A percentile compares a stretch with the other conserved stretches of the same genome.
Conservation (phyloP, 176 grass and related monocot genomes). For the Pontederia crassipes region DNA sequence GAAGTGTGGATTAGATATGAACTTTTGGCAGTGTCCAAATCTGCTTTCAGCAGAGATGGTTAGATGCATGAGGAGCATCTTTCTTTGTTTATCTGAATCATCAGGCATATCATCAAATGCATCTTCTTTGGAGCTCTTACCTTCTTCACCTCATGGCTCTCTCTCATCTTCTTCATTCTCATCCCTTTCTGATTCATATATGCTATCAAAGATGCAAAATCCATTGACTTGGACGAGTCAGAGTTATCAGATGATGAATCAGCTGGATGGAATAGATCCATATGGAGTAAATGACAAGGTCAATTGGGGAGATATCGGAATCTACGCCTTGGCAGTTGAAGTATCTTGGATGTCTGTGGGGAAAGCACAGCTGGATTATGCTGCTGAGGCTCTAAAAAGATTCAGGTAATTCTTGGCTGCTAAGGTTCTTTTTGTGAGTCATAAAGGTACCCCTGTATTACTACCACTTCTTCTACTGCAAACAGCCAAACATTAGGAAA, state of each 20-base stretch:
- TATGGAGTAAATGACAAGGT: conserved; percentile 80
- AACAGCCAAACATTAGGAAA: not conserved
- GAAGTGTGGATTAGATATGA: conserved; percentile 43
- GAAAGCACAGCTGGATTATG: conserved; percentile 94
- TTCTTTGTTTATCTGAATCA: conserved; percentile 82
- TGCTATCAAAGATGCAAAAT: conserved; percentile 44
- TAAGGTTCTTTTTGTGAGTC: not conserved
- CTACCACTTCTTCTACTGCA: not conserved
- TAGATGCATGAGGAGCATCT: conserved; percentile 98
- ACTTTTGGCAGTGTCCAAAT: conserved; percentile 70
- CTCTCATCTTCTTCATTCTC: conserved; percentile 49
- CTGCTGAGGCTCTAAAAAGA: conserved; percentile 80
- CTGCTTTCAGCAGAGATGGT: conserved; percentile 97
- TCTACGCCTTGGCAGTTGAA: conserved; percentile 48
- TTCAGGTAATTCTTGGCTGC: conserved; percentile 54
- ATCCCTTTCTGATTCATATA: conserved; percentile 66
- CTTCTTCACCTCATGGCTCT: conserved; percentile 62
- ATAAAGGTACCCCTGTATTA: not conserved
- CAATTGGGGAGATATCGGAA: conserved; percentile 64
- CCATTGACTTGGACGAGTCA: conserved; percentile 45
- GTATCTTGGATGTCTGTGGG: conserved; percentile 98
- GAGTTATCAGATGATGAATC: conserved; percentile 27
- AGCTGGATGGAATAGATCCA: conserved; percentile 46
- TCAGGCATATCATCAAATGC: conserved; percentile 39
- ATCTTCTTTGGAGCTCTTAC: conserved; percentile 39